These are phyloP conservation scores for Ceratocystis smalleyi DNA, from an alignment of 2,329 filamentous ascomycete genomes.

Conservation along the genomic window DNA sequence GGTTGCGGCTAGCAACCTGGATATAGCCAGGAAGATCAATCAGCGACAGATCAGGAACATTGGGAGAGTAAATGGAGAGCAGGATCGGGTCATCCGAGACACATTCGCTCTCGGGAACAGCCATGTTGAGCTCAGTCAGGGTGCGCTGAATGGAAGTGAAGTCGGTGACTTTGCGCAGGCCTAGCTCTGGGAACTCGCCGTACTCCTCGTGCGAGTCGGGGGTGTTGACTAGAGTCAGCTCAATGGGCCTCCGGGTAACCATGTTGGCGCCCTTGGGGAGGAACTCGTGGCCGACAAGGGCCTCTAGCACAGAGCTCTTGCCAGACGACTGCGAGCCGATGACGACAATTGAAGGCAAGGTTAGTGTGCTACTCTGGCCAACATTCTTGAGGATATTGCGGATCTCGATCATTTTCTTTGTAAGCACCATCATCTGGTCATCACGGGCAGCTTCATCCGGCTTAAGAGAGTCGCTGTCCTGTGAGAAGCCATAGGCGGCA, in stretches of 20 bases:
- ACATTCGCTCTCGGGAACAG: conserved; percentile 79
- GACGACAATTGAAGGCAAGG: conserved; percentile 92
- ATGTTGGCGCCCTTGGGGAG: conserved; percentile 96
- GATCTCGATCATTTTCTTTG: conserved; percentile 99
- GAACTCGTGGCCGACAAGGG: conserved; percentile 95
- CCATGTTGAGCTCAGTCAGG: conserved; percentile 83
- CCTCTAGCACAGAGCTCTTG: conserved; percentile 92
- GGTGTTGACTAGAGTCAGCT: conserved; percentile 90
- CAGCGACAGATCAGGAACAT: conserved; percentile 85
- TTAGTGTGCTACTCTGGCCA: conserved; percentile 77
- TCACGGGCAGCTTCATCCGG: conserved; percentile 59
- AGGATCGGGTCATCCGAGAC: conserved; percentile 96
- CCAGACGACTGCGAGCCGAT: conserved; percentile 97
- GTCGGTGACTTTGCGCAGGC: conserved; percentile 77
- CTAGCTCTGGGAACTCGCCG: conserved; percentile 87
- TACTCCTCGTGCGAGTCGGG: conserved; percentile 77
- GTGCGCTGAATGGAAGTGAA: conserved; percentile 87
- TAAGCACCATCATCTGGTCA: conserved; percentile 98
- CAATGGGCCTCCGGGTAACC: conserved; percentile 91
- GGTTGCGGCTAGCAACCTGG: conserved; percentile 81
- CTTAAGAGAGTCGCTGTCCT: conserved; percentile 54
- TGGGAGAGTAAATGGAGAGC: conserved; percentile 84
- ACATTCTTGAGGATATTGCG: conserved; percentile 79
- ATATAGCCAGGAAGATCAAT: conserved; percentile 97
- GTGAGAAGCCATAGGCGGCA: conserved; percentile 51